phyloP scores from a whole-genome alignment of 177 flowering plant genomes.

The Viscum album region DNA sequence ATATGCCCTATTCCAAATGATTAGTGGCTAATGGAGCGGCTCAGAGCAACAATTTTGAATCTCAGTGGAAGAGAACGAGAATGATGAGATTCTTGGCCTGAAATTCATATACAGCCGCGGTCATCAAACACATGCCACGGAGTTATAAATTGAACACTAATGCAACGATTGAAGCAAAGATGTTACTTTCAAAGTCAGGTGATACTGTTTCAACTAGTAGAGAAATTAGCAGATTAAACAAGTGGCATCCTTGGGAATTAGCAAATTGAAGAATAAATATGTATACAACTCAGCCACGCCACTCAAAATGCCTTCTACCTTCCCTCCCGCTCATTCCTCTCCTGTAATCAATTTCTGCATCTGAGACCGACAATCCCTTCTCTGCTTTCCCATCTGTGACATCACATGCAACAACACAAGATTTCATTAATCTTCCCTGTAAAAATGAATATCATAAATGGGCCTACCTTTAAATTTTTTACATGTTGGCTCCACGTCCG shows the following conservation, averaged over 20 bases:
- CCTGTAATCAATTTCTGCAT: constrained; percentile 83
- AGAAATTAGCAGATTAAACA: too few species aligned
- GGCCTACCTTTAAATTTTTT: constrained; percentile 35
- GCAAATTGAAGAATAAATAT: constrained; percentile 18
- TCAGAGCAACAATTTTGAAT: too few species aligned
- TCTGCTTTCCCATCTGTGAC: constrained; percentile 28
- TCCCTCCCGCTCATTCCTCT: constrained; percentile 62
- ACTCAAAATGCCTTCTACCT: constrained; percentile 32
- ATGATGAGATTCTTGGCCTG: too few species aligned
- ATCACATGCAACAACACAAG: background rate
- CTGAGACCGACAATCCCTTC: constrained; percentile 59
- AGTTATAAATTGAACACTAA: too few species aligned
- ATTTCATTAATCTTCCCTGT: background rate
- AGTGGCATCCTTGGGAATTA: constrained; percentile 7
- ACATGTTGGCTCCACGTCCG: constrained; percentile 18
- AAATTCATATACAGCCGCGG: too few species aligned
- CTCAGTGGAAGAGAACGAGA: too few species aligned
- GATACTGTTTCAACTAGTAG: too few species aligned
- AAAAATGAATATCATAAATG: background rate
- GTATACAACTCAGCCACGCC: constrained; percentile 27
- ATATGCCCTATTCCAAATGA: too few species aligned
- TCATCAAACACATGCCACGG: too few species aligned
- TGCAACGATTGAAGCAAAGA: too few species aligned
- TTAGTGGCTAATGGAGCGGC: too few species aligned
- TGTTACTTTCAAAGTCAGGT: too few species aligned